Evolutionary conservation across 768 basidiomycete species (phyloP).

Genomic region (Lentinula raphanica): DNA sequence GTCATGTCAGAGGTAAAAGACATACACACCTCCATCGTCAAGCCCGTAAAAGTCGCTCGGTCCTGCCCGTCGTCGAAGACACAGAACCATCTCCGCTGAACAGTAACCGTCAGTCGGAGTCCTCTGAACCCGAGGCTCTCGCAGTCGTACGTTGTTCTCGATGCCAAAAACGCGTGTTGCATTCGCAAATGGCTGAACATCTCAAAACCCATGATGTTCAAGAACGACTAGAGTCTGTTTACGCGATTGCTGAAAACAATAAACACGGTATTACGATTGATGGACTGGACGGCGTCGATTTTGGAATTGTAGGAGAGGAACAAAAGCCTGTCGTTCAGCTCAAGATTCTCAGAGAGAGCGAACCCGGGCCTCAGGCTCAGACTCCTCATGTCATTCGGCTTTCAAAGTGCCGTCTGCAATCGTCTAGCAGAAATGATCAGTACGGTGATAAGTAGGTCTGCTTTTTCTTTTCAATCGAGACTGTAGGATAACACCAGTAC

Average conservation of each 20-base stretch:
- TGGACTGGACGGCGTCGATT: slow-evolving; percentile 42
- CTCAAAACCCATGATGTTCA: slow-evolving; percentile 24
- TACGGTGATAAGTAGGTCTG: neutral
- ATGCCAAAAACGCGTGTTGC: slow-evolving; percentile 16
- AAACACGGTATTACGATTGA: slow-evolving; percentile 42
- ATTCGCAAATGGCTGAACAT: slow-evolving; percentile 22
- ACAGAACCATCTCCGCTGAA: neutral
- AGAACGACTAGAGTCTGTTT: slow-evolving; percentile 26
- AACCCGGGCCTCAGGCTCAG: neutral
- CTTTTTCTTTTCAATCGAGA: neutral
- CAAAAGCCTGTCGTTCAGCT: slow-evolving; percentile 11
- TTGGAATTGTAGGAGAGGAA: slow-evolving; percentile 22
- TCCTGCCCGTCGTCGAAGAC: neutral
- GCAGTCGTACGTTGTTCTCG: neutral
- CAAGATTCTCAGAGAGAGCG: slow-evolving; percentile 7
- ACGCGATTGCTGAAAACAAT: slow-evolving; percentile 39
- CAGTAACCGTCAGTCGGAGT: neutral
- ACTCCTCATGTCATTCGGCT: neutral
- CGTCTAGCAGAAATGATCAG: neutral
- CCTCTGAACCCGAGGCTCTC: neutral
- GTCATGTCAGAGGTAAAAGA: slow-evolving; percentile 25
- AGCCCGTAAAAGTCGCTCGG: neutral
- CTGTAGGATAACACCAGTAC: neutral
- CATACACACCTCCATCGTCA: slow-evolving; percentile 14
- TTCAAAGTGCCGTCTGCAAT: neutral